Conservation (phyloP, 164 flowering plant genomes). For the Brasenia schreberi region DNA sequence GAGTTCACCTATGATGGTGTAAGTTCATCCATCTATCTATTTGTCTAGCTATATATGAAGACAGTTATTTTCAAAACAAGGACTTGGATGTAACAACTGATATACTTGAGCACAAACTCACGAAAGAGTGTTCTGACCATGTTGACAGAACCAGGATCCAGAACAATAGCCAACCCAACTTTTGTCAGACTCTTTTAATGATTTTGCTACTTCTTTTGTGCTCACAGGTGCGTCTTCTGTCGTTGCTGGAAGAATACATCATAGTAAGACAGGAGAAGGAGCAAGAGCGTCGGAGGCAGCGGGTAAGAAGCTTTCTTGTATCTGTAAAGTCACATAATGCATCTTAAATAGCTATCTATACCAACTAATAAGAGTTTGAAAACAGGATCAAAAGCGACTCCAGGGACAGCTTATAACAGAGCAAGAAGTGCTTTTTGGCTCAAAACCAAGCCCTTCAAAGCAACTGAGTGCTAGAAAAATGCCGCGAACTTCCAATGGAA, state of each 20-base stretch:
- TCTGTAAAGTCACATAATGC: not conserved
- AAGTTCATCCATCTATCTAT: slow-evolving; percentile 10
- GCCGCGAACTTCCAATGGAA: slow-evolving; percentile 51
- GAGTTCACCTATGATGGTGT: slow-evolving; percentile 64
- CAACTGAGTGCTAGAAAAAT: slow-evolving; percentile 44
- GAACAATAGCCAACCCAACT: too few relatives aligned
- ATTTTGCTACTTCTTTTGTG: not conserved
- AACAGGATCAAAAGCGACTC: slow-evolving; percentile 80
- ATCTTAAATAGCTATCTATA: not conserved
- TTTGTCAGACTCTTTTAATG: not conserved
- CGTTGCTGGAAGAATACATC: slow-evolving; percentile 79
- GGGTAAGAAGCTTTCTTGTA: slow-evolving; percentile 33
- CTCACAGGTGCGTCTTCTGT: slow-evolving; percentile 54
- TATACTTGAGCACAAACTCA: too few relatives aligned
- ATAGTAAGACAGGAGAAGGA: slow-evolving; percentile 72
- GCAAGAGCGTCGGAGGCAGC: slow-evolving; percentile 57
- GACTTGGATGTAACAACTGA: too few relatives aligned
- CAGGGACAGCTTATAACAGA: slow-evolving; percentile 64
- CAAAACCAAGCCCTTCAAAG: slow-evolving; percentile 87
- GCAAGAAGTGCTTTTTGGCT: slow-evolving; percentile 72
- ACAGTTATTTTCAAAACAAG: too few relatives aligned
- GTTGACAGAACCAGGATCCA: too few relatives aligned
- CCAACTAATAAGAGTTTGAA: not conserved
- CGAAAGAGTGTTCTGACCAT: too few relatives aligned
- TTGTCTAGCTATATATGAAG: too few relatives aligned